Evolutionary conservation across 2,329 filamentous ascomycete species (phyloP).

Genomic region (Fusarium euwallaceae): DNA sequence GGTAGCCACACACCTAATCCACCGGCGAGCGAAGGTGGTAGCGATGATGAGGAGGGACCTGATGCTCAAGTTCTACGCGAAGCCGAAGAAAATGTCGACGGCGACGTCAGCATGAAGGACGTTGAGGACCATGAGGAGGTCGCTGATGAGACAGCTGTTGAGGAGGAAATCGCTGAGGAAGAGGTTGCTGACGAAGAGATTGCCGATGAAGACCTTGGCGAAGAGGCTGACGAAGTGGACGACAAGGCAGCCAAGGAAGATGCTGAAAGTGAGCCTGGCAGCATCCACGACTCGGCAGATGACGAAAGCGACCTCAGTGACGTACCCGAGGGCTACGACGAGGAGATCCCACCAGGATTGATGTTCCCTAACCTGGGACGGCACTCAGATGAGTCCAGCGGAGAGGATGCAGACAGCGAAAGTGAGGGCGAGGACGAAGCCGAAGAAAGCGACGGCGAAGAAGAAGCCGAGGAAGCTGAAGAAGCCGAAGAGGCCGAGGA

Average conservation of each 20-base stretch:
- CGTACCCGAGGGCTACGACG: constrained; percentile 69
- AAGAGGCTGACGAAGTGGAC: constrained; percentile 53
- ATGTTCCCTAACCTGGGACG: constrained; percentile 64
- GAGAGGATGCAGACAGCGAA: constrained; percentile 54
- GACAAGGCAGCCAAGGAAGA: constrained; percentile 48
- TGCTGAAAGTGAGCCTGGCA: constrained; percentile 59
- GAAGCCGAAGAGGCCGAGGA: constrained; percentile 29
- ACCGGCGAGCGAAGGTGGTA: constrained; percentile 53
- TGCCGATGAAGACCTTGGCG: constrained; percentile 50
- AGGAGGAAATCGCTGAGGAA: constrained; percentile 47
- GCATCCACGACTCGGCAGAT: constrained; percentile 74
- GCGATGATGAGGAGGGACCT: constrained; percentile 56
- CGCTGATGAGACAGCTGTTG: constrained; percentile 43
- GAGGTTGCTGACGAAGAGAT: constrained; percentile 45
- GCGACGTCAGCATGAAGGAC: constrained; percentile 61
- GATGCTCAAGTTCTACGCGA: constrained; percentile 56
- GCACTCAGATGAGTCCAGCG: constrained; percentile 49
- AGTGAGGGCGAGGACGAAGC: constrained; percentile 50
- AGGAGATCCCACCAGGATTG: constrained; percentile 66
- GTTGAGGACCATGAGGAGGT: constrained; percentile 50
- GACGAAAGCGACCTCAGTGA: constrained; percentile 79
- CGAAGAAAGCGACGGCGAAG: constrained; percentile 37
- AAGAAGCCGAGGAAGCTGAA: constrained; percentile 28
- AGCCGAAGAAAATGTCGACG: constrained; percentile 49
- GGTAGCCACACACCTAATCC: constrained; percentile 56